Conservation (phyloP, 345 rosid species). For the Citrus sinensis region DNA sequence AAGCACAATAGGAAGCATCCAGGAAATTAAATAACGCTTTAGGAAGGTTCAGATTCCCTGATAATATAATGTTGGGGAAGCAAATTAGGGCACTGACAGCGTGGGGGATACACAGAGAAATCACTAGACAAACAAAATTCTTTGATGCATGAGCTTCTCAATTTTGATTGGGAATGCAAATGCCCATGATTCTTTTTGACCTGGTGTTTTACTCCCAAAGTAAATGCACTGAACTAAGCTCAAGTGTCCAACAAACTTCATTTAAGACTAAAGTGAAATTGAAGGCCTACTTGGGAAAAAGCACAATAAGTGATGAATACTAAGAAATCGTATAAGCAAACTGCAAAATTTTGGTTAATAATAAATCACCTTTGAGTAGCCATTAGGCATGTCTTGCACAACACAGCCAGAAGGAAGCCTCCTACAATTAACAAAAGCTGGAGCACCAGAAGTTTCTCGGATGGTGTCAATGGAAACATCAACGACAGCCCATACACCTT, state of each 20-base stretch:
- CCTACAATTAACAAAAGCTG: conserved; percentile 52
- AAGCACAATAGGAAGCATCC: conserved; percentile 53
- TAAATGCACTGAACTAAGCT: conserved; percentile 19
- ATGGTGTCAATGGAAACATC: conserved; percentile 79
- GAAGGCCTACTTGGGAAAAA: conserved; percentile 21
- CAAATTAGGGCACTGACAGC: conserved; percentile 27
- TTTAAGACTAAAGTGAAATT: conserved; percentile 23
- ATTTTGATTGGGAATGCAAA: conserved; percentile 26
- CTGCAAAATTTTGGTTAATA: neutral
- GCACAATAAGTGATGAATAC: conserved; percentile 16
- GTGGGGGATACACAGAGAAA: conserved; percentile 29
- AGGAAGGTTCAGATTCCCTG: conserved; percentile 50
- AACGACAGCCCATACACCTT: conserved; percentile 93
- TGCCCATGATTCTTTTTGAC: conserved; percentile 22
- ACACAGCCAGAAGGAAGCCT: conserved; percentile 98
- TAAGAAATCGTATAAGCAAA: neutral
- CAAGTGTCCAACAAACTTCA: conserved; percentile 29
- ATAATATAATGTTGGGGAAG: conserved; percentile 12
- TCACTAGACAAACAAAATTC: conserved; percentile 39
- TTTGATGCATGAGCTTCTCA: conserved; percentile 30
- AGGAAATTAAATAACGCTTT: conserved; percentile 33
- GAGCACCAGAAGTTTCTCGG: conserved; percentile 48
- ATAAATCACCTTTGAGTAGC: conserved; percentile 76
- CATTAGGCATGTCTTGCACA: conserved; percentile 95
- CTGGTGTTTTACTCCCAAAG: conserved; percentile 20